Percentiles rank a stretch among this genome's conserved stretches.
phyloP scores from a whole-genome alignment of 495 filamentous ascomycete genomes.

The Hypoxylon cercidicola region DNA sequence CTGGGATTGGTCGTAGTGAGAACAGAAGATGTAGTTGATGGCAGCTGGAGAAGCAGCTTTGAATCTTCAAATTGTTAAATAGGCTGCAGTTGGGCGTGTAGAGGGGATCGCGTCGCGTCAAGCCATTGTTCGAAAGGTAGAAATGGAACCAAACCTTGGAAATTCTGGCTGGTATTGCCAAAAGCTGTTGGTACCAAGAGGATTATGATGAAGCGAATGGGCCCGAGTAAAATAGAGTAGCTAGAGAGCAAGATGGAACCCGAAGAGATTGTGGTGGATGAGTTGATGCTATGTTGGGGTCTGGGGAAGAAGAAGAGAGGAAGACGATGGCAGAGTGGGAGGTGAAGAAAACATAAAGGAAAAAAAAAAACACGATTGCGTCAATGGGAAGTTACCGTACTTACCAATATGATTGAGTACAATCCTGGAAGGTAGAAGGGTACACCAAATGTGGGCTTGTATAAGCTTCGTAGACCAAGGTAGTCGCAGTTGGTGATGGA shows the following conservation, averaged over 20 bases:
- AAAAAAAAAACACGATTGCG: conserved; percentile 12
- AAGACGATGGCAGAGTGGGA: conserved; percentile 27
- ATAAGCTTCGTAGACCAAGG: too few species aligned
- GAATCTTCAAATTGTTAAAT: too few species aligned
- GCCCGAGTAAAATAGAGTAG: conserved; percentile 64
- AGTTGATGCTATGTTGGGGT: conserved; percentile 64
- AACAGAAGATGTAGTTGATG: too few species aligned
- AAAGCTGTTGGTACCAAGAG: conserved; percentile 60
- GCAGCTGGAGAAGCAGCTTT: too few species aligned
- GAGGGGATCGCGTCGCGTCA: not conserved
- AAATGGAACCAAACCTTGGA: conserved; percentile 34
- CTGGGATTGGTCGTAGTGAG: too few species aligned
- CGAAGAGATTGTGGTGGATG: conserved; percentile 58
- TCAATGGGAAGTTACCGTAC: conserved; percentile 9
- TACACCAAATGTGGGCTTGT: too few species aligned
- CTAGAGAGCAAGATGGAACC: conserved; percentile 64
- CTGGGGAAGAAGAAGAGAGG: conserved; percentile 47
- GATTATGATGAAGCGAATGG: conserved; percentile 61
- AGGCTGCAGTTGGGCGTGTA: not conserved
- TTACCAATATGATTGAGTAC: conserved; percentile 2
- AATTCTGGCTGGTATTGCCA: conserved; percentile 45
- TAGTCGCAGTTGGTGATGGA: too few species aligned
- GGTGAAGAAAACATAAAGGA: conserved; percentile 37
- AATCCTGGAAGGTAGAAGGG: too few species aligned
- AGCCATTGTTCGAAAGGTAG: not conserved